These are phyloP conservation scores for Dissoconium aciculare DNA, from an alignment of 2,329 filamentous ascomycete species.

Conservation along the genomic window DNA sequence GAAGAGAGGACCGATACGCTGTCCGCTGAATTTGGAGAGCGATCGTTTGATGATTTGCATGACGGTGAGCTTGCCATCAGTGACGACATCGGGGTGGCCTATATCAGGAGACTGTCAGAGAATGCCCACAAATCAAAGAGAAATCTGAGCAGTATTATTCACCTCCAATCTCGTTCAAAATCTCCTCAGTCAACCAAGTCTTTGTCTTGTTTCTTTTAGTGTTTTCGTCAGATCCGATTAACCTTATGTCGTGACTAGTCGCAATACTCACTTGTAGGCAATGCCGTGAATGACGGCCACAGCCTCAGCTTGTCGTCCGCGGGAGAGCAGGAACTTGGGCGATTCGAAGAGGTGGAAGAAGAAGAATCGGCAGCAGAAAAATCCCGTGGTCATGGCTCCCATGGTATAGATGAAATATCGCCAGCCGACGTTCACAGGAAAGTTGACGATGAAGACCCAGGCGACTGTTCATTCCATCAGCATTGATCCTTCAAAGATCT, in stretches of 20 bases:
- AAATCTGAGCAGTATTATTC: constrained; percentile 24
- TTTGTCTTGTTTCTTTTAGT: constrained; percentile 29
- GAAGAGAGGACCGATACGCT: constrained; percentile 52
- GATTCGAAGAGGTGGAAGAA: constrained; percentile 73
- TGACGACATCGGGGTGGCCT: constrained; percentile 36
- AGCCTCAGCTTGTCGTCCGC: constrained; percentile 62
- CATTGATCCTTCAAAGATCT: neutral
- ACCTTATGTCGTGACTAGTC: too few relatives aligned
- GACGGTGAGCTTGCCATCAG: constrained; percentile 28
- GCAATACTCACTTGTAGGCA: constrained; percentile 52
- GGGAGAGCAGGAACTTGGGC: constrained; percentile 65
- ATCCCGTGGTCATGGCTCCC: constrained; percentile 55
- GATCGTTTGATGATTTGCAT: constrained; percentile 43
- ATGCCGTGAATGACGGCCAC: constrained; percentile 68
- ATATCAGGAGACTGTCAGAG: neutral
- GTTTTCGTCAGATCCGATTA: too few relatives aligned
- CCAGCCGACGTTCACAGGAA: constrained; percentile 54
- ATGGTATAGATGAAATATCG: constrained; percentile 57
- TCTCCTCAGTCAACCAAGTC: constrained; percentile 64
- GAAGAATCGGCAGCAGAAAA: constrained; percentile 68
- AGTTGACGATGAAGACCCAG: constrained; percentile 16
- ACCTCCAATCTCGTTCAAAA: constrained; percentile 40
- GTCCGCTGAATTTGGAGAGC: constrained; percentile 48
- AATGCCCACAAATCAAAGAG: too few relatives aligned
- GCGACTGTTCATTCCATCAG: too few relatives aligned